Evolutionary conservation across 2,329 filamentous ascomycete genomes (phyloP).

Genomic region (Microsporum audouinii): DNA sequence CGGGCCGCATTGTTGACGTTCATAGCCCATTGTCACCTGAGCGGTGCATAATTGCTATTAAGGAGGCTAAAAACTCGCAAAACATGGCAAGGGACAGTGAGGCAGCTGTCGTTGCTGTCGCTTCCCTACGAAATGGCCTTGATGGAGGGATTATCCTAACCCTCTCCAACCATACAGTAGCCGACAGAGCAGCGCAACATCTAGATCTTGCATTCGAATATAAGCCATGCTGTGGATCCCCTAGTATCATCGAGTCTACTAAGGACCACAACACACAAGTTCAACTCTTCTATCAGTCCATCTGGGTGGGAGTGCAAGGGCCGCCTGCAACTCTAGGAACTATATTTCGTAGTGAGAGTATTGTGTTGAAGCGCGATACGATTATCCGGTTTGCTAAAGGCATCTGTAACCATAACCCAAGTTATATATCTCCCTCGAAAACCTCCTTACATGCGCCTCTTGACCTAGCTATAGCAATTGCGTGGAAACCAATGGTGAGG

Average conservation of each 20-base stretch:
- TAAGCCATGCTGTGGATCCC: neutral
- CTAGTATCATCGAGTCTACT: neutral
- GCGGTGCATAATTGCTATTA: neutral
- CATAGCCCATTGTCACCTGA: neutral
- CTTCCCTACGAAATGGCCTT: neutral
- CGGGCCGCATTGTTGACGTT: neutral
- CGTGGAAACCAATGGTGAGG: constrained; percentile 98
- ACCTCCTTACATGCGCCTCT: constrained; percentile 62
- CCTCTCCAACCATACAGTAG: neutral
- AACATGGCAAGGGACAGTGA: neutral
- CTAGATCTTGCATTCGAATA: neutral
- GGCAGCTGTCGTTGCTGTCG: neutral
- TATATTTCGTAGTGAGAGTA: neutral
- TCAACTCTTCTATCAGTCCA: neutral
- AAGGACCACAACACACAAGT: neutral
- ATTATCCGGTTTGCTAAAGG: constrained; percentile 38
- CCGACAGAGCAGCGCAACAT: neutral
- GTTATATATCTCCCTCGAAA: neutral
- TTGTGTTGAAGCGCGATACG: neutral
- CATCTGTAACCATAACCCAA: neutral
- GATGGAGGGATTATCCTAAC: neutral
- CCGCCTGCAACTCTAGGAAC: neutral
- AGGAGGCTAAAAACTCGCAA: neutral
- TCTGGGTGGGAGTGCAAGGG: neutral
- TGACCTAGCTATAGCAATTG: constrained; percentile 95